Conservation (phyloP, 495 filamentous ascomycete genomes). For the Penicillium waksmanii region DNA sequence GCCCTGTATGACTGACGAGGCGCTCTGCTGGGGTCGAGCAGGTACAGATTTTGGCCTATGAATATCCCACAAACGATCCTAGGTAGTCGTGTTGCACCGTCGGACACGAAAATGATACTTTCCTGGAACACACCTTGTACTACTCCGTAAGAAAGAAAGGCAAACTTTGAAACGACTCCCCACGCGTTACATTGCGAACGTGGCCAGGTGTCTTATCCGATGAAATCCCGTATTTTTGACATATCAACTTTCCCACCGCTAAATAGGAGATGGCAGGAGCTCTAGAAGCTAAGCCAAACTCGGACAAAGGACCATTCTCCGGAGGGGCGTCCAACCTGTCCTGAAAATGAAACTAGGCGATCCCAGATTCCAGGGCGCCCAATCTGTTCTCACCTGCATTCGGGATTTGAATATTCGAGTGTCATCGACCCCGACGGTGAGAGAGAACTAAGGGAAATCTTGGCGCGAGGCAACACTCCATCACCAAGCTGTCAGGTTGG, state of each 20-base stretch:
- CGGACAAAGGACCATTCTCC: conserved; percentile 8
- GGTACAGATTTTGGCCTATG: background rate
- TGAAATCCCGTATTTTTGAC: conserved; percentile 22
- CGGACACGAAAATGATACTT: background rate
- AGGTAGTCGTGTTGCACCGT: background rate
- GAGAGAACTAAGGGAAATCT: background rate
- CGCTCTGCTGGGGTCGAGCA: background rate
- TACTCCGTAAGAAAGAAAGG: background rate
- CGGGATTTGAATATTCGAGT: background rate
- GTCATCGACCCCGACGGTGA: background rate
- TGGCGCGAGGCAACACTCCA: background rate
- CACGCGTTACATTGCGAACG: background rate
- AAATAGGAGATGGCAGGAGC: conserved; percentile 16
- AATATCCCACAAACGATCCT: background rate
- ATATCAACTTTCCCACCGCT: conserved; percentile 27
- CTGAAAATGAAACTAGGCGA: background rate
- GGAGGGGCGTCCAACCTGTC: background rate
- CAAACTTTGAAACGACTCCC: background rate
- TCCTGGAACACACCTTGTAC: background rate
- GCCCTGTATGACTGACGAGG: background rate
- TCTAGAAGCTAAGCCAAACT: conserved; percentile 1
- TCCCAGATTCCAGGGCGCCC: background rate
- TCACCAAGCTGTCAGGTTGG: conserved; percentile 9
- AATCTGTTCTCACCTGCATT: conserved; percentile 4
- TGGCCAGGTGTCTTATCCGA: conserved; percentile 3